Base-by-base conservation (phyloP, 805 yeast species). In the Metschnikowia lunata region DNA sequence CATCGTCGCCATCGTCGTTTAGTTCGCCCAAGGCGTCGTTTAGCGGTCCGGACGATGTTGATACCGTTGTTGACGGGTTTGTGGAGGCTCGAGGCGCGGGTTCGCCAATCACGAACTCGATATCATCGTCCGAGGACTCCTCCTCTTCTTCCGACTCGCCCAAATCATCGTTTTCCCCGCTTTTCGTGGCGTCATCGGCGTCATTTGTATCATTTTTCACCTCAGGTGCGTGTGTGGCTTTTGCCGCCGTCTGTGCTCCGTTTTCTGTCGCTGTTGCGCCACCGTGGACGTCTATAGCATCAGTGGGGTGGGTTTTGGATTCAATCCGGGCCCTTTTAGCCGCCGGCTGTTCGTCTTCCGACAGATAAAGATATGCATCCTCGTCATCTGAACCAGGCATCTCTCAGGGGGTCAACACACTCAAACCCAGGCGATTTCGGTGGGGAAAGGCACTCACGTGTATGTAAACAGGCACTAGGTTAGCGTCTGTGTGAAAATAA, bases 81-180 rank as follows among this genome's bases (percentile, higher is more conserved):
- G 39, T 26, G 11, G 47, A 48, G 11, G 54, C 44, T 12, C 46
- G 51, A 5, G 61, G 47, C 6, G 56, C 57, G 13, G 58, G 55
- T 28, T 68, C 72, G 7, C 75, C 77, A 23, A 90, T 85, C 38
- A 90, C 85, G 58, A 91, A 85, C 63, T 90, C 97, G 30, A 90
- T 78, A 56, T 86, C 93, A 43, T 82, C 83, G 14, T 76, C 83
- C 8, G 74, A 76, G 13, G 66, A 72, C 7, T 66, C 75, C 4
- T 69, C 76, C 4, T 66, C 78, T 2, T 61, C 74, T 15, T 66
- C 72, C 23, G 23, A 18, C 3, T 67, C 78, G 3, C 61, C 43
- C 13, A 37, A 33, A 6, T 38, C 44, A n/a, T 38, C 49, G n/a
- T 23, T 30, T 15, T 36, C 45, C 37, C 28, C 36, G 15, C 10